Conservation (phyloP, 441 rosid genomes). For the Erodium chrysanthum region DNA sequence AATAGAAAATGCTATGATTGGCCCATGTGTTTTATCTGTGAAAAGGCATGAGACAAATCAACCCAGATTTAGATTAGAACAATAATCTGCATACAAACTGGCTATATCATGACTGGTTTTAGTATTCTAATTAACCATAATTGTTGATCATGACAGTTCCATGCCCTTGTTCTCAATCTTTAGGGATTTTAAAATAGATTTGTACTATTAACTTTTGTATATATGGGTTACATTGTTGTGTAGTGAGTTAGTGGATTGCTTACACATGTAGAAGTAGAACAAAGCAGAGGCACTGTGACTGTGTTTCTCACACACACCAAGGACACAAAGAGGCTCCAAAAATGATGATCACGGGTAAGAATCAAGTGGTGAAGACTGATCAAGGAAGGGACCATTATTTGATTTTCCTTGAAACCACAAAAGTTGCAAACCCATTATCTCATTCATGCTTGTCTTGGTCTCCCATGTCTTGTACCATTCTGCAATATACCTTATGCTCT, state of each 20-base stretch:
- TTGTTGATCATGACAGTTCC: too few species aligned
- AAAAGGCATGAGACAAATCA: too few species aligned
- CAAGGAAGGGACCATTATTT: too few species aligned
- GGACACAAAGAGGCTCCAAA: neutral
- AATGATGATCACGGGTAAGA: neutral
- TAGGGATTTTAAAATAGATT: too few species aligned
- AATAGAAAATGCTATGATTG: slow-evolving; percentile 13
- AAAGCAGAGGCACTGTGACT: neutral
- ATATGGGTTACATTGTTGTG: too few species aligned
- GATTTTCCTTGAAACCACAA: neutral
- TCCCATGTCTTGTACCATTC: slow-evolving; percentile 7
- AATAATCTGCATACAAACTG: too few species aligned
- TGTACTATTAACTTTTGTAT: too few species aligned
- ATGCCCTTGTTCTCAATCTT: too few species aligned
- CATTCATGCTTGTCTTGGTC: neutral
- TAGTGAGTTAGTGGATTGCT: neutral
- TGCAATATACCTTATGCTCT: neutral
- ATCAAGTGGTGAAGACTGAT: too few species aligned
- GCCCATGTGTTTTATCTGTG: slow-evolving; percentile 3
- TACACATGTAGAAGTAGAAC: neutral
- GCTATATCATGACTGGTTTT: too few species aligned
- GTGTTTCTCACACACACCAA: neutral
- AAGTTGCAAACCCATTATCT: slow-evolving; percentile 2
- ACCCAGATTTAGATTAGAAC: too few species aligned
- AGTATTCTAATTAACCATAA: too few species aligned